Evolutionary conservation across 2,329 filamentous ascomycete genomes (phyloP).

Genomic region (Daldinia sp.): DNA sequence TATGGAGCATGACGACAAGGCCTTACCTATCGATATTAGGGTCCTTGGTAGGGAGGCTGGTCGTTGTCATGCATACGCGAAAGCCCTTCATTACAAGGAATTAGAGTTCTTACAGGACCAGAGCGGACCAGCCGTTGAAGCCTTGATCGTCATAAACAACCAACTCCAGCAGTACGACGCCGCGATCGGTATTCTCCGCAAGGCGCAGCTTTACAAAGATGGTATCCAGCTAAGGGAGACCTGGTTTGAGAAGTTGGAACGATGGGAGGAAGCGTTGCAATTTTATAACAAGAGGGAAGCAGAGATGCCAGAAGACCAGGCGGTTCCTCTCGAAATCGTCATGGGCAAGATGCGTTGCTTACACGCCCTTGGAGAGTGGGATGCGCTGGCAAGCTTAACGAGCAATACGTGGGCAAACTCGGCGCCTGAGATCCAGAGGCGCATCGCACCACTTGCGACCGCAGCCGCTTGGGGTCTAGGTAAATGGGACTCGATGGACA

Average conservation of each 20-base stretch:
- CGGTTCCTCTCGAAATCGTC: constrained; percentile 85
- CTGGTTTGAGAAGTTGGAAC: constrained; percentile 98
- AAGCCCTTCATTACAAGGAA: constrained; percentile 98
- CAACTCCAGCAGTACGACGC: constrained; percentile 98
- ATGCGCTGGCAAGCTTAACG: constrained; percentile 85
- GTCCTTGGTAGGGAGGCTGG: constrained; percentile 93
- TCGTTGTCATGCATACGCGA: constrained; percentile 97
- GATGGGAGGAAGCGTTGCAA: constrained; percentile 95
- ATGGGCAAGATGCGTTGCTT: constrained; percentile 99
- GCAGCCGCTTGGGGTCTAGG: constrained; percentile 95
- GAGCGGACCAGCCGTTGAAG: constrained; percentile 93
- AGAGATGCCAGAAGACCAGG: constrained; percentile 66
- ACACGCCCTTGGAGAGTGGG: constrained; percentile 97
- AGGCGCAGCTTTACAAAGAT: constrained; percentile 94
- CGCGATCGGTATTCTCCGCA: constrained; percentile 95
- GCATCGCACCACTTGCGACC: constrained; percentile 91
- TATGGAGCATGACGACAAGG: constrained; percentile 99
- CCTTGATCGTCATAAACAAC: constrained; percentile 98
- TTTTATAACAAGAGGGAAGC: constrained; percentile 89
- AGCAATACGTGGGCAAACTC: constrained; percentile 95
- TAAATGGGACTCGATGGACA: constrained; percentile 99
- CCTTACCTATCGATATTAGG: constrained; percentile 94
- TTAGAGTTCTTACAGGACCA: constrained; percentile 98
- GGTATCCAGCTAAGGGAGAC: constrained; percentile 94
- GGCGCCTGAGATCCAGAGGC: constrained; percentile 83